A percentile compares a stretch with the other conserved stretches of the same genome.
phyloP scores from a whole-genome alignment of 345 rosid genomes.

The Lepidium sativum region DNA sequence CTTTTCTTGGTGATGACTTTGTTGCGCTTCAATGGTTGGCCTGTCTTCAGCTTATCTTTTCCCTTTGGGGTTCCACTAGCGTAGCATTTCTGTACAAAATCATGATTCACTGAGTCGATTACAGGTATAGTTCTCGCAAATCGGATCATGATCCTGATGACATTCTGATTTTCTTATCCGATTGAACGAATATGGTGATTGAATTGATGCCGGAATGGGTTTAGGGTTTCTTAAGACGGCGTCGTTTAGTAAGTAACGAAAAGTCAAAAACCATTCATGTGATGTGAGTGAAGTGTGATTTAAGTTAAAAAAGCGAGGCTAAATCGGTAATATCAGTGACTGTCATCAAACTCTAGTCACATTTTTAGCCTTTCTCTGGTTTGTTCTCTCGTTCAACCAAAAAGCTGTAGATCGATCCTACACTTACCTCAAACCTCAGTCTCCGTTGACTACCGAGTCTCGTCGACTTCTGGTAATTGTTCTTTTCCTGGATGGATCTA shows the following conservation, averaged over 20 bases:
- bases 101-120: constrained; percentile 18
- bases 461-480: constrained; percentile 1
- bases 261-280: background rate
- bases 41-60: constrained; percentile 42
- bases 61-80: constrained; percentile 69
- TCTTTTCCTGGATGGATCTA: background rate
- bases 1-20: constrained; percentile 42
- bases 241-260: background rate
- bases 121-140: constrained; percentile 18
- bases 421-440: constrained; percentile 16
- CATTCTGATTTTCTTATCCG: background rate
- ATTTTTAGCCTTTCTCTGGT: background rate
- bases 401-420: constrained; percentile 23
- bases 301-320: constrained; percentile 2
- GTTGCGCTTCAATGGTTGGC: constrained; percentile 38
- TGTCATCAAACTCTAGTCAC: constrained; percentile 7
- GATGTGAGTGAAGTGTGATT: background rate
- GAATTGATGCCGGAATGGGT: background rate
- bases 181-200: background rate
- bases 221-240: background rate
- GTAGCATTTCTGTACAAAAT: constrained; percentile 41
- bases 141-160: constrained; percentile 34
- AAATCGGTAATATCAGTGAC: background rate
- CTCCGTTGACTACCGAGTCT: constrained; percentile 32
- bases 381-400: background rate